Percentiles rank a stretch among this genome's conserved stretches.
Conservation (phyloP, 129 eudicot species). For the Pulicaria dysenterica region DNA sequence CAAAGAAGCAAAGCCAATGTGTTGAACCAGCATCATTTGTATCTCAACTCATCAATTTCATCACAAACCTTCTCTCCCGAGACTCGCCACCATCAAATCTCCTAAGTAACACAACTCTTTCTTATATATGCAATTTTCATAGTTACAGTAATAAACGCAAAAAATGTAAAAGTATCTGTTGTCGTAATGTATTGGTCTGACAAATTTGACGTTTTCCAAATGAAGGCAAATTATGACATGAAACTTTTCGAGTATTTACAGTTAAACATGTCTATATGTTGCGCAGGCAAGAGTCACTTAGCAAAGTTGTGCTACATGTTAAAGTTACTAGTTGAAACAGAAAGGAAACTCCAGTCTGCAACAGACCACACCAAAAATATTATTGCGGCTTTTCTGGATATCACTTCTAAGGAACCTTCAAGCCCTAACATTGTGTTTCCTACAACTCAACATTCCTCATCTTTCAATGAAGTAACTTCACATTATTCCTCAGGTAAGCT, state of each 20-base stretch:
- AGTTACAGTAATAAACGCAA: too few relatives aligned
- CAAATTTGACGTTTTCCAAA: too few relatives aligned
- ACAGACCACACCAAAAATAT: conserved; percentile 18
- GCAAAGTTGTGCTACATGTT: conserved; percentile 33
- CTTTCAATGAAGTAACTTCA: conserved; percentile 1
- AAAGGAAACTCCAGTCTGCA: conserved; percentile 34
- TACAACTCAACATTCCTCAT: conserved; percentile 4
- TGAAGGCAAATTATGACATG: too few relatives aligned
- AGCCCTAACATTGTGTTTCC: conserved; percentile 17
- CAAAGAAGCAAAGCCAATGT: conserved; percentile 27
- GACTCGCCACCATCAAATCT: too few relatives aligned
- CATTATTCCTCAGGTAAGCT: conserved; percentile 11
- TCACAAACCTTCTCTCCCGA: conserved; percentile 25
- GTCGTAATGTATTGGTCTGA: too few relatives aligned
- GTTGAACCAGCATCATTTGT: conserved; percentile 36
- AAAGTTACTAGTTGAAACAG: conserved; percentile 39
- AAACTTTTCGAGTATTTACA: too few relatives aligned
- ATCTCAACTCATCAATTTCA: conserved; percentile 32
- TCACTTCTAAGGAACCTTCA: conserved; percentile 22
- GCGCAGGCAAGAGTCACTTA: conserved; percentile 32
- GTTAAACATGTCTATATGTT: neutral
- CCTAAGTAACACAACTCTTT: too few relatives aligned
- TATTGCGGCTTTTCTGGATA: conserved; percentile 32
- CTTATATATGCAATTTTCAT: too few relatives aligned
- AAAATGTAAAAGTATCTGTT: too few relatives aligned